Evolutionary conservation across 1,284 basidiomycete species (phyloP).

Genomic region (Cutaneotrichosporon arboriforme): DNA sequence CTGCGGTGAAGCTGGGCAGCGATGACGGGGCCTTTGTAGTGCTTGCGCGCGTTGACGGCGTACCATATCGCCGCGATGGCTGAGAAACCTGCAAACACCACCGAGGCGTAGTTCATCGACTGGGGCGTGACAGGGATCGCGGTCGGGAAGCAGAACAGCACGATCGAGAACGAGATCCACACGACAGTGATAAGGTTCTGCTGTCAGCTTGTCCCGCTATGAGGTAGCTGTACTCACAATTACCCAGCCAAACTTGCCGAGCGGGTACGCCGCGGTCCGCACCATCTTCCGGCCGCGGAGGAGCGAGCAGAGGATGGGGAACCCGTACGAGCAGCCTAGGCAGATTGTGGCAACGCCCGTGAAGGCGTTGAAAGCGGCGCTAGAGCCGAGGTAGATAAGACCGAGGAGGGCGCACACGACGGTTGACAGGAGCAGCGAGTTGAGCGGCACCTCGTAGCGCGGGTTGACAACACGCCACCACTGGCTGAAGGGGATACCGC

Average conservation of each 20-base stretch:
- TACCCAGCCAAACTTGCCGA: slow-evolving; percentile 45
- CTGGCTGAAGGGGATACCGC: slow-evolving; percentile 45
- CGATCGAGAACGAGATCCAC: slow-evolving; percentile 20
- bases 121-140: slow-evolving; percentile 31
- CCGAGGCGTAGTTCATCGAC: slow-evolving; percentile 52
- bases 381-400: slow-evolving; percentile 44
- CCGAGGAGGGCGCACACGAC: slow-evolving; percentile 48
- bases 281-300: slow-evolving; percentile 41
- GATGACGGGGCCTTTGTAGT: slow-evolving; percentile 37
- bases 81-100: slow-evolving; percentile 59
- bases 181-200: slow-evolving; percentile 35
- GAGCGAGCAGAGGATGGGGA: slow-evolving; percentile 48
- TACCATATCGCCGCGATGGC: slow-evolving; percentile 58
- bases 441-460: slow-evolving; percentile 45
- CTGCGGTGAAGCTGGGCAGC: neutral
- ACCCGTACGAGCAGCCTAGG: slow-evolving; percentile 41
- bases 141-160: slow-evolving; percentile 23
- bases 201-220: neutral
- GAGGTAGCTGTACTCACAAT: slow-evolving; percentile 3
- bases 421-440: slow-evolving; percentile 45
- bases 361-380: slow-evolving; percentile 46
- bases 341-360: slow-evolving; percentile 41
- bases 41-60: slow-evolving; percentile 45
- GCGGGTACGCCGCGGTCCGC: slow-evolving; percentile 31
- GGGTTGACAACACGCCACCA: slow-evolving; percentile 42